Evolutionary conservation across 2,329 filamentous ascomycete genomes (phyloP).

Genomic region (Talaromyces sp.): DNA sequence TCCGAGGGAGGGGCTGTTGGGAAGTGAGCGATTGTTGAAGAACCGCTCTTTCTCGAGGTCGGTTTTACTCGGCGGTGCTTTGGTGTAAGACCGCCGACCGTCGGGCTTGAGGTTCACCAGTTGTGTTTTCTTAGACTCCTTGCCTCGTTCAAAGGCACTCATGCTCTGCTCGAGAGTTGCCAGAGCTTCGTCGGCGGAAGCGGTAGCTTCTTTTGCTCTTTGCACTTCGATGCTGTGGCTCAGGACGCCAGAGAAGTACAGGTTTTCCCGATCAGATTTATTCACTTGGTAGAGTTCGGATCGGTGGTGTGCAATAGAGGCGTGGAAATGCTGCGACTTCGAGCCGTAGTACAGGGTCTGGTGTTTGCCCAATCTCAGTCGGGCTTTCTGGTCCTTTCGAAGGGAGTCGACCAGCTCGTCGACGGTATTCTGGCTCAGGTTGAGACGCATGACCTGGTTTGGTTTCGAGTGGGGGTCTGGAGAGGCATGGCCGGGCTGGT

Average conservation of each 20-base stretch:
- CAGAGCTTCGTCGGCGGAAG: slow-evolving; percentile 54
- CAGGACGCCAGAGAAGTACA: slow-evolving; percentile 52
- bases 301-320: slow-evolving; percentile 47
- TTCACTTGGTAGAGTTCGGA: slow-evolving; percentile 52
- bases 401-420: slow-evolving; percentile 42
- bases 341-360: slow-evolving; percentile 53
- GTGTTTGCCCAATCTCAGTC: slow-evolving; percentile 43
- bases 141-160: slow-evolving; percentile 53
- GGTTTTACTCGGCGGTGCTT: slow-evolving; percentile 31
- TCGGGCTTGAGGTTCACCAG: slow-evolving; percentile 33
- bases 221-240: slow-evolving; percentile 53
- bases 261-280: slow-evolving; percentile 36
- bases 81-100: slow-evolving; percentile 17
- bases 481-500: slow-evolving; percentile 18
- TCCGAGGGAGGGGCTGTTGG: slow-evolving; percentile 37
- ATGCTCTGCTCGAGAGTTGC: slow-evolving; percentile 55
- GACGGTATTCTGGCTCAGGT: slow-evolving; percentile 38
- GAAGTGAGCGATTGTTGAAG: slow-evolving; percentile 34
- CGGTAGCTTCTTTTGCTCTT: slow-evolving; percentile 49
- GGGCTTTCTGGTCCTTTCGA: slow-evolving; percentile 36
- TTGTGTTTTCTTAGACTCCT: slow-evolving; percentile 52
- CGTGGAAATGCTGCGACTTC: slow-evolving; percentile 50
- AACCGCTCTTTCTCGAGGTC: slow-evolving; percentile 38
- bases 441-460: slow-evolving; percentile 42
- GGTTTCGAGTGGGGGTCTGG: slow-evolving; percentile 25